Percentiles rank a stretch among this genome's conserved stretches.
Conservation (phyloP, 208 protist genomes). For the Trichomonas vaginalis region DNA sequence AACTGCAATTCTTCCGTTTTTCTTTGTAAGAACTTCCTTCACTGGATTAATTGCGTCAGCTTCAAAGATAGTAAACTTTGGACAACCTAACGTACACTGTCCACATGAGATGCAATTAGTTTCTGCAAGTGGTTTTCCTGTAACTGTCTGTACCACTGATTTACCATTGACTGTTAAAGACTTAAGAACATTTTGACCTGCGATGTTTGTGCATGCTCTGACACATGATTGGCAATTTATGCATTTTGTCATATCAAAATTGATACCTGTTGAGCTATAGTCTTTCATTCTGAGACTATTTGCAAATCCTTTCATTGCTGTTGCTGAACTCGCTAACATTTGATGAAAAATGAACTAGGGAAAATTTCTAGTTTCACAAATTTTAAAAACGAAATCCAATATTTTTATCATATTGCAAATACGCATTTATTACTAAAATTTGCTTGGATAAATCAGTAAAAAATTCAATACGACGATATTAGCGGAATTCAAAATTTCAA, state of each 20-base stretch:
- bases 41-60: slow-evolving; percentile 18
- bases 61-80: slow-evolving; percentile 31
- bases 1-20: slow-evolving; percentile 17
- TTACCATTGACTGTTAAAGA: neutral
- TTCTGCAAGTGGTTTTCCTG: neutral
- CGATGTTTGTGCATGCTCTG: slow-evolving; percentile 28
- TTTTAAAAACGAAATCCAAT: no score
- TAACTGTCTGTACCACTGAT: neutral
- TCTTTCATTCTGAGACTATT: neutral
- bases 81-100: slow-evolving; percentile 39
- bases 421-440: no score
- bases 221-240: slow-evolving; percentile 34
- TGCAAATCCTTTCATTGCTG: no score
- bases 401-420: no score
- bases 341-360: no score
- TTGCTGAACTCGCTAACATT: no score
- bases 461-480: no score
- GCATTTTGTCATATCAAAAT: slow-evolving; percentile 35
- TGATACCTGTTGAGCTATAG: neutral
- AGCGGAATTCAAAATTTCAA: no score
- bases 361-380: no score
- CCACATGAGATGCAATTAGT: slow-evolving; percentile 43
- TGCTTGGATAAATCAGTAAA: no score
- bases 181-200: neutral
- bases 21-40: neutral